Evolutionary conservation across 2,329 filamentous ascomycete species (phyloP).

Genomic region (Lizonia empirigonia): DNA sequence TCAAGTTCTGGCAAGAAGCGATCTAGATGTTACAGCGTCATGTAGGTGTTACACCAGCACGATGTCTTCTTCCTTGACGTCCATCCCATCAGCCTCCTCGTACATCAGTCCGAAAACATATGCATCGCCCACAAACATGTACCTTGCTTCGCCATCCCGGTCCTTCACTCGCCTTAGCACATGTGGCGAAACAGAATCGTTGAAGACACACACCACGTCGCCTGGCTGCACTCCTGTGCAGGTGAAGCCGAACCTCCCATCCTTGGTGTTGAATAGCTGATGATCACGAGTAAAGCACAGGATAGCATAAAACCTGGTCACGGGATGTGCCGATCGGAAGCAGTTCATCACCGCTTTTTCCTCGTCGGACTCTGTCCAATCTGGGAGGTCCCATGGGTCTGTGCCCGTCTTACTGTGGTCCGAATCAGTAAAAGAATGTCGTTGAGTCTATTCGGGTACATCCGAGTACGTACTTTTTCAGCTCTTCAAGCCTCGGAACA

Average conservation of each 20-base stretch:
- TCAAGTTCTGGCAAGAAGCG: too few relatives aligned
- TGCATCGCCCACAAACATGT: constrained; percentile 11
- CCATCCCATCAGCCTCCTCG: constrained; percentile 13
- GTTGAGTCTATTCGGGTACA: not conserved
- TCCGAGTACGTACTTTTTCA: not conserved
- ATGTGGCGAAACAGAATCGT: not conserved
- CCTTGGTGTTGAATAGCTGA: not conserved
- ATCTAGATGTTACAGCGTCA: too few relatives aligned
- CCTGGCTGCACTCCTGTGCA: not conserved
- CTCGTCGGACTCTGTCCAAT: not conserved
- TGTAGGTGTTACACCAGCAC: constrained; percentile 2
- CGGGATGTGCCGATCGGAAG: not conserved
- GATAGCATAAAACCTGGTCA: not conserved
- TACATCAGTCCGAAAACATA: constrained; percentile 13
- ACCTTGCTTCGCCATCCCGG: not conserved
- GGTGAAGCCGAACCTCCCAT: not conserved
- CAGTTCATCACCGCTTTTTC: not conserved
- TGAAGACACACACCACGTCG: constrained; percentile 11
- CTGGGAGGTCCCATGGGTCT: not conserved
- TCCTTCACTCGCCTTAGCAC: not conserved
- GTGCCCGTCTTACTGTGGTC: not conserved
- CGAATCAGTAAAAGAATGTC: not conserved
- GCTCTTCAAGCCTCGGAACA: not conserved
- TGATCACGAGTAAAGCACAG: not conserved
- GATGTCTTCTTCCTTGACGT: constrained; percentile 3